phyloP scores from a whole-genome alignment of 768 basidiomycete species.

The Thelephora aurantiotincta region DNA sequence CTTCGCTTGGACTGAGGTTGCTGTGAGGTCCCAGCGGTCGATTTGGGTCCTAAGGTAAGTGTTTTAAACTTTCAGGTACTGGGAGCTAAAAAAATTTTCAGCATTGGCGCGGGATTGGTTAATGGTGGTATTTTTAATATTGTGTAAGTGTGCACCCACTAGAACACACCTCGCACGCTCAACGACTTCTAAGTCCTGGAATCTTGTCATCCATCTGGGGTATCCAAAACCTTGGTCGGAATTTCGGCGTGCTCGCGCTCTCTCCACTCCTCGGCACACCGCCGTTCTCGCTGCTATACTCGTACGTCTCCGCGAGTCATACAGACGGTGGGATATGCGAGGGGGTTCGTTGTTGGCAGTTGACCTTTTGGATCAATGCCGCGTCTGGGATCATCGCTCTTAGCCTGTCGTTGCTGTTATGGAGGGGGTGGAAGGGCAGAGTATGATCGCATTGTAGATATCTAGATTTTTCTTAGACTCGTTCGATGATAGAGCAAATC shows the following conservation, averaged over 20 bases:
- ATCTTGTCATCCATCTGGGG: constrained; percentile 67
- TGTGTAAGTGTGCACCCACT: constrained; percentile 31
- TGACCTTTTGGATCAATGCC: constrained; percentile 45
- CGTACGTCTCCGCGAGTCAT: constrained; percentile 44
- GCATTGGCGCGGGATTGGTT: constrained; percentile 49
- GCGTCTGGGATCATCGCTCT: constrained; percentile 30
- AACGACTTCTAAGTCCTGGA: constrained; percentile 35
- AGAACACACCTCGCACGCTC: neutral
- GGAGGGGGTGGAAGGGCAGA: constrained; percentile 47
- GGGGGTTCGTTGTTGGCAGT: constrained; percentile 48
- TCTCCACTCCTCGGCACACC: constrained; percentile 67
- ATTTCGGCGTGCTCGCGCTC: constrained; percentile 63
- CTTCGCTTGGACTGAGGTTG: constrained; percentile 41
- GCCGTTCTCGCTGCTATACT: constrained; percentile 68
- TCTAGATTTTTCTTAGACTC: too few species aligned
- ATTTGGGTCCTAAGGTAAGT: constrained; percentile 63
- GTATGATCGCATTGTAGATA: constrained; percentile 24
- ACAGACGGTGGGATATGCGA: constrained; percentile 31
- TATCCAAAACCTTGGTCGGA: constrained; percentile 50
- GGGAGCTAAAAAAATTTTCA: constrained; percentile 14
- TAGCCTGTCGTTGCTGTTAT: constrained; percentile 31
- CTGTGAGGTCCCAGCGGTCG: constrained; percentile 30
- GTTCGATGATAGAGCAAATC: too few species aligned
- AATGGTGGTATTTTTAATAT: constrained; percentile 64
- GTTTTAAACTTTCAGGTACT: neutral